phyloP scores from a whole-genome alignment of 2,329 filamentous ascomycete species.

The Akanthomyces lecanii region DNA sequence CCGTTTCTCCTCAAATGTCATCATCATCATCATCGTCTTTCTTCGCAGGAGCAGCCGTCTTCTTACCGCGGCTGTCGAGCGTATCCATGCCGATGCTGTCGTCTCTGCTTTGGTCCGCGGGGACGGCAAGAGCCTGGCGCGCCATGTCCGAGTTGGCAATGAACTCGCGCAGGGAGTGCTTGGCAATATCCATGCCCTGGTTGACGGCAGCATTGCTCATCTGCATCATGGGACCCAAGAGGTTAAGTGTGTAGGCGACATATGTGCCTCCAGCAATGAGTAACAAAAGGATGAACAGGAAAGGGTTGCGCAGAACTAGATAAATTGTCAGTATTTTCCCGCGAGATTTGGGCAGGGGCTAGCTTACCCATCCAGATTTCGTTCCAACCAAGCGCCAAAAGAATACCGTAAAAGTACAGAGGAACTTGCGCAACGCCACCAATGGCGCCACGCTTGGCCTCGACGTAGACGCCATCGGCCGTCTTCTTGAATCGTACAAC shows the following conservation, averaged over 20 bases:
- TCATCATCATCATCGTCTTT: slow-evolving; percentile 55
- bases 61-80: slow-evolving; percentile 57
- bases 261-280: slow-evolving; percentile 74
- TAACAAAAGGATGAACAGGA: slow-evolving; percentile 87
- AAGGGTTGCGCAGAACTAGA: slow-evolving; percentile 83
- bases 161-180: slow-evolving; percentile 86
- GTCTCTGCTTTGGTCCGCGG: slow-evolving; percentile 40
- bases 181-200: slow-evolving; percentile 87
- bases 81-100: slow-evolving; percentile 55
- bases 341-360: slow-evolving; percentile 17
- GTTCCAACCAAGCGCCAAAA: slow-evolving; percentile 96
- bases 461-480: slow-evolving; percentile 94
- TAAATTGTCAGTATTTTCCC: slow-evolving; percentile 16
- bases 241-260: slow-evolving; percentile 86
- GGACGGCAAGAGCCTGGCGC: slow-evolving; percentile 76
- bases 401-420: slow-evolving; percentile 85
- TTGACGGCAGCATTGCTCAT: slow-evolving; percentile 86
- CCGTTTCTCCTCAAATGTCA: slow-evolving; percentile 44
- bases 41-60: slow-evolving; percentile 31
- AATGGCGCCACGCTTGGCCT: slow-evolving; percentile 94
- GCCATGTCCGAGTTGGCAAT: slow-evolving; percentile 83
- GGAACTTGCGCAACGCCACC: slow-evolving; percentile 92
- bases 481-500: slow-evolving; percentile 97
- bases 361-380: slow-evolving; percentile 85
- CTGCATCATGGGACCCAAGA: slow-evolving; percentile 92